Evolutionary conservation across 345 rosid species (phyloP), one percentile per base, ranked within the genome.

Genomic region (Combretum micranthum): DNA sequence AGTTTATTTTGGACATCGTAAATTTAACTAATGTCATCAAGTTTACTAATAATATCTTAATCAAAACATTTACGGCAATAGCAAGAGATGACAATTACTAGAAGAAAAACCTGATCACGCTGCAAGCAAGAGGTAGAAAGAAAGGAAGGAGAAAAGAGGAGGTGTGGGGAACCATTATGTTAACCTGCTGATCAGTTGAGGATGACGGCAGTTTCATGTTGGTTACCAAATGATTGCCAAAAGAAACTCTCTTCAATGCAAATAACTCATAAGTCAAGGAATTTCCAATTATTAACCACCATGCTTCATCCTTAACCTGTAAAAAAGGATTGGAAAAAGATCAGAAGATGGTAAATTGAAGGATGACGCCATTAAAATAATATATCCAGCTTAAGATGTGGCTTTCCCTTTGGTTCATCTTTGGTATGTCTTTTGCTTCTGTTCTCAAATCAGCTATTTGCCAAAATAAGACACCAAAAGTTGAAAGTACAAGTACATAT

Each of bases 221-320:
- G 54, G 91, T 86, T 53, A 63, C 82, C 71, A 83, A 53, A 58
- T 72, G 84, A 60, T 67, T 83, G 9, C 80, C 62, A 86, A 92
- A 85, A 42, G 97, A 83, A 56, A 92, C 84, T 73, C 99, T 84
- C 82, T 89, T 92, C 58, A 92, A 57, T 61, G 96, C 94, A 85
- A 77, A 79, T 52, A 89, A 75, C 64, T 89, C 88, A 2, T 79
- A 77, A 44, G 89, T 79, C 44, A 73, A 55, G 19, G 86, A 67
- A 69, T 92, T 84, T 44, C 96, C 94, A 46, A 92, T 90, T 60
- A 86, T 76, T 58, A 92, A 66, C 99, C 97, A 92, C 97, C 99
- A 92, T 42, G 96, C 99, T 81, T 92, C 99, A 62, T 81, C 89
- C 87, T 92, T 92, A 54, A 78, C 53, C 96, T 92, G 84, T 55